Percentiles rank a stretch among this genome's conserved stretches.
Conservation (phyloP, 2,329 filamentous ascomycete species). For the Hypoxylon sp. region DNA sequence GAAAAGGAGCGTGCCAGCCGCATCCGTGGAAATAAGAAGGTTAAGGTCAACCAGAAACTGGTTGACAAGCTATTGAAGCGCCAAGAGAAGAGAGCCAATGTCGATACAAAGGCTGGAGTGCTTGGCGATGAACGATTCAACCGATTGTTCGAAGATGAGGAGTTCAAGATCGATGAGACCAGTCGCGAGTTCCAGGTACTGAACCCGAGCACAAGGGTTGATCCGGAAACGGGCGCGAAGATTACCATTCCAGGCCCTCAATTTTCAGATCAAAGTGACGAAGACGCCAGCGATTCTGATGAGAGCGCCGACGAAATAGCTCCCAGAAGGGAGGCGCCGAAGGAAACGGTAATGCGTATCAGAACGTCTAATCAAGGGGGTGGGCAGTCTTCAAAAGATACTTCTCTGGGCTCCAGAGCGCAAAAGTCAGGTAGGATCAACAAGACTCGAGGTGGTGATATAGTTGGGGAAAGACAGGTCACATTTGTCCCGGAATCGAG, state of each 20-base stretch:
- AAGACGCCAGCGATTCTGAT: constrained; percentile 54
- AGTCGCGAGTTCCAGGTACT: constrained; percentile 88
- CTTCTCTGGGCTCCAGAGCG: constrained; percentile 67
- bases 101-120: constrained; percentile 73
- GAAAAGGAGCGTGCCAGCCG: constrained; percentile 96
- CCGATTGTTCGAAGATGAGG: constrained; percentile 90
- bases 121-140: constrained; percentile 89
- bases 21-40: constrained; percentile 94
- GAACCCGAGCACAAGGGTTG: constrained; percentile 84
- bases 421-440: constrained; percentile 63
- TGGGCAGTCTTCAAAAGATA: constrained; percentile 67
- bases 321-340: constrained; percentile 43
- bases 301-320: constrained; percentile 57
- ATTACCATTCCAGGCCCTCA: constrained; percentile 48
- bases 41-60: constrained; percentile 92
- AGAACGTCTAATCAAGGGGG: constrained; percentile 76
- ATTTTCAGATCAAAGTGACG: constrained; percentile 64
- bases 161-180: constrained; percentile 91
- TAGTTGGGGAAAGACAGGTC: constrained; percentile 74
- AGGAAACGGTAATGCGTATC: constrained; percentile 72
- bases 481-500: constrained; percentile 76
- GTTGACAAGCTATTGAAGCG: constrained; percentile 80
- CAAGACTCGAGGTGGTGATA: constrained; percentile 62
- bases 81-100: constrained; percentile 70
- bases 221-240: constrained; percentile 51